A percentile compares a stretch with the other conserved stretches of the same genome.
Conservation (phyloP, 805 yeast genomes). For the Ogataea paradorogensis region DNA sequence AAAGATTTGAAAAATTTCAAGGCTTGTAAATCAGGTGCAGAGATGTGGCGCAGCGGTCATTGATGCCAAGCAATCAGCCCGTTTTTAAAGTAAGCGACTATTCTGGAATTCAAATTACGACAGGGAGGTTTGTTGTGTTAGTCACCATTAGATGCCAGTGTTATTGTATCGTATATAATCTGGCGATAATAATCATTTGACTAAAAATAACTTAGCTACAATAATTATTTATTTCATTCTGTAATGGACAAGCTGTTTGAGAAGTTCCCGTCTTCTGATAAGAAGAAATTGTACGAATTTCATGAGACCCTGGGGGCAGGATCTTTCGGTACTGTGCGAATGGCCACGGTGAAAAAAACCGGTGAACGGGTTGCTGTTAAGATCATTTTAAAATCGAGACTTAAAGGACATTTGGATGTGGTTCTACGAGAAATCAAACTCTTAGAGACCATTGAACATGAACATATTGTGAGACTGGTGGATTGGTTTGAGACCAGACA, state of each 20-base stretch:
- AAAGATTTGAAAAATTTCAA: neutral
- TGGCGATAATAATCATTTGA: neutral
- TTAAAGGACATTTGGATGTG: constrained; percentile 62
- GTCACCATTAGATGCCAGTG: no score
- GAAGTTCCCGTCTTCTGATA: constrained; percentile 27
- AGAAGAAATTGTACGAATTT: constrained; percentile 69
- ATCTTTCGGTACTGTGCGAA: constrained; percentile 87
- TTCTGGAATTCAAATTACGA: no score
- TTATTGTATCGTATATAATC: no score
- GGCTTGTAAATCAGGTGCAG: neutral
- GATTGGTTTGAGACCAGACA: constrained; percentile 95
- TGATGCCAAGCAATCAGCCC: neutral
- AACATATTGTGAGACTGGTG: constrained; percentile 82
- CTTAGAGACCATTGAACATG: constrained; percentile 67
- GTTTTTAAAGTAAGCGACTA: no score
- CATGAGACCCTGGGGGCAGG: constrained; percentile 93
- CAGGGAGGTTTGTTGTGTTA: no score
- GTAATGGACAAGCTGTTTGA: constrained; percentile 17
- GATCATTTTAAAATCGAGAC: constrained; percentile 80
- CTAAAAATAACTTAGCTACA: neutral
- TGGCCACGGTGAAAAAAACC: constrained; percentile 48
- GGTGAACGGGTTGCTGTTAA: constrained; percentile 84
- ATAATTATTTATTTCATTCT: neutral
- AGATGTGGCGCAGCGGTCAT: constrained; percentile 1
- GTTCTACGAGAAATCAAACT: constrained; percentile 76